These are phyloP conservation scores for Brassica nigra DNA, from an alignment of 345 rosid species.

Conservation along the genomic window DNA sequence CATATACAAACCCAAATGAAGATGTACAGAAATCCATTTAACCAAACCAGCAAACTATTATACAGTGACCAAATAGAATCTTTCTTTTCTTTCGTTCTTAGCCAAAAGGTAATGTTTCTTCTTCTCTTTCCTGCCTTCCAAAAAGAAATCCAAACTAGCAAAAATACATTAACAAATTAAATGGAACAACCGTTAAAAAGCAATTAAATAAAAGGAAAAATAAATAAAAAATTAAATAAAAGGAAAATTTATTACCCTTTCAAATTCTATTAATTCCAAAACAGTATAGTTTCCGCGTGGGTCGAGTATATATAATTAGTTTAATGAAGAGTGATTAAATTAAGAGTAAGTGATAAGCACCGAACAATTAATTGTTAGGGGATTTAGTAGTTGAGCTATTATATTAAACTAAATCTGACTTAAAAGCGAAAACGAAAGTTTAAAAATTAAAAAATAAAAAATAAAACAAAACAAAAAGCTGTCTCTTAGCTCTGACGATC, in stretches of 20 bases:
- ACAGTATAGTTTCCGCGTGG: background rate
- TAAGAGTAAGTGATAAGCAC: background rate
- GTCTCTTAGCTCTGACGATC: conserved; percentile 30
- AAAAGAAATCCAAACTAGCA: too few relatives aligned
- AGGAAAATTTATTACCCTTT: background rate
- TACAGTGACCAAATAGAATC: conserved; percentile 6
- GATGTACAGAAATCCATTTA: background rate
- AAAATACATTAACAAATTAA: too few relatives aligned
- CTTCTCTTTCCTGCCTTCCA: background rate
- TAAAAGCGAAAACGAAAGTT: too few relatives aligned
- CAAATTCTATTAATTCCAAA: background rate
- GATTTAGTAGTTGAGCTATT: conserved; percentile 26
- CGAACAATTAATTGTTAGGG: background rate
- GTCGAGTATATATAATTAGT: background rate
- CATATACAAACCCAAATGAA: background rate
- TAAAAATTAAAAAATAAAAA: too few relatives aligned
- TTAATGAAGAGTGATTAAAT: background rate
- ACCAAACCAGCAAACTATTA: conserved; percentile 7
- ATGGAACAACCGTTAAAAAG: background rate
- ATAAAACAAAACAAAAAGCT: too few relatives aligned
- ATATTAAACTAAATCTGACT: too few relatives aligned
- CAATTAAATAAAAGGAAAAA: background rate
- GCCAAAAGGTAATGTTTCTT: background rate
- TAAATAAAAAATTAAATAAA: too few relatives aligned
- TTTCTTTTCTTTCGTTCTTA: background rate